Base-by-base conservation (phyloP, 805 yeast species). In the Danielia reshetovae region DNA sequence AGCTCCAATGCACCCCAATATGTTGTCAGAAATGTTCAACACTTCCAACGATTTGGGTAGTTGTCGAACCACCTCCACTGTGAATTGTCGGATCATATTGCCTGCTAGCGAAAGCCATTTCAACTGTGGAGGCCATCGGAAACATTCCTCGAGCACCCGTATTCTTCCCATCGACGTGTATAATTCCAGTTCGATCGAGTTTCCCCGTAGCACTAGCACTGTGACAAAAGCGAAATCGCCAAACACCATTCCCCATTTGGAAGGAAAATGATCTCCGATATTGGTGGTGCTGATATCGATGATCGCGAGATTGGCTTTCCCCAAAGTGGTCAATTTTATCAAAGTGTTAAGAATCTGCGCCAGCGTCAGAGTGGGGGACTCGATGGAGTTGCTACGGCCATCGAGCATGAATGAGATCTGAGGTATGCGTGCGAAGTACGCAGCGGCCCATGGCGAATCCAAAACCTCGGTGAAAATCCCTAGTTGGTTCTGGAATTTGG, bases 161-260 rank as follows among this genome's bases (percentile, higher is more conserved):
- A 12, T 18, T 10, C 13, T 16, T n/a, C n/a, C n/a, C 36, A 4
- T 41, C 36, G 34, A 36, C 7, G 22, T 7, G 22, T 7, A 9
- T 7, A 19, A 23, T 13, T 40, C 42, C 31, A 43, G 44, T 21
- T 41, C 39, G 14, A 58, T 43, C 16, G 52, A 27, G 39, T 62
- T 60, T 27, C 59, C 55, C 3, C 51, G 36, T n/a, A 64, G 43
- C 26, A 55, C 44, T 22, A 65, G 46, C 15, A 15, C 30, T 14
- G 32, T 29, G 12, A 60, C 34, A 26, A 48, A 48, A 8, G 36
- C 22, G 30, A 62, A 60, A 13, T 49, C 42, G 9, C 36, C 30
- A 22, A 65, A 54, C 3, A 64, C 40, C 26, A 45, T 46, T 23
- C 55, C 49, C 71, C 71, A 65, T 32, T 52, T 53, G 3, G 42